Evolutionary conservation across 345 rosid species (phyloP).

Genomic region (Brassica cretica): DNA sequence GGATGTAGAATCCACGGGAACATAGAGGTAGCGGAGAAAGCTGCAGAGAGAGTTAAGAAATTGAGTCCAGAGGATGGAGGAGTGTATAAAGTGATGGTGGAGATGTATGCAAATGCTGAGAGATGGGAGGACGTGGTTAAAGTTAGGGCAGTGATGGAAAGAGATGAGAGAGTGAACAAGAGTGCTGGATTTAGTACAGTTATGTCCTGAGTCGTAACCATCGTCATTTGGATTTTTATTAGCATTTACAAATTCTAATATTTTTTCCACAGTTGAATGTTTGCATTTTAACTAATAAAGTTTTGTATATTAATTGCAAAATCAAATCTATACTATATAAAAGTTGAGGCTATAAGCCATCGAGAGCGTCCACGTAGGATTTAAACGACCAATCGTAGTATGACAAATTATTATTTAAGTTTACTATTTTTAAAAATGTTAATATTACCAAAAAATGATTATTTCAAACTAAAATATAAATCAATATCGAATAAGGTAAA

Average conservation of each 20-base stretch:
- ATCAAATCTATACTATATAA: neutral
- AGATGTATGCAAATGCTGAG: conserved; percentile 58
- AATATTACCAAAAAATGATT: too few species aligned
- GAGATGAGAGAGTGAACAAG: conserved; percentile 50
- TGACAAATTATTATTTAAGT: too few species aligned
- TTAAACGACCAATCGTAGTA: too few species aligned
- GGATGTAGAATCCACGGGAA: conserved; percentile 75
- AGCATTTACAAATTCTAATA: too few species aligned
- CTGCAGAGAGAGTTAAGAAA: conserved; percentile 61
- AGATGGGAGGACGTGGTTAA: conserved; percentile 72
- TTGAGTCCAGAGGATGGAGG: conserved; percentile 73
- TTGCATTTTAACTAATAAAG: neutral
- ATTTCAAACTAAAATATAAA: too few species aligned
- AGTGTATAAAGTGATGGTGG: conserved; percentile 67
- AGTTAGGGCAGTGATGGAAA: conserved; percentile 51
- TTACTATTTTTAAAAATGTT: too few species aligned
- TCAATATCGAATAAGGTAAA: too few species aligned
- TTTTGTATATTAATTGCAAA: neutral
- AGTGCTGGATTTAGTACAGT: conserved; percentile 56
- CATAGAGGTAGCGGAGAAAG: conserved; percentile 64
- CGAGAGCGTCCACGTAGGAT: too few species aligned
- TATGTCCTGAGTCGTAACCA: conserved; percentile 33
- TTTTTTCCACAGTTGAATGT: too few species aligned
- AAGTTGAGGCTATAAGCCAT: too few species aligned
- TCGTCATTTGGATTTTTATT: neutral